Evolutionary conservation across 2,329 filamentous ascomycete species (phyloP).

Genomic region (Hypoxylon sp.): DNA sequence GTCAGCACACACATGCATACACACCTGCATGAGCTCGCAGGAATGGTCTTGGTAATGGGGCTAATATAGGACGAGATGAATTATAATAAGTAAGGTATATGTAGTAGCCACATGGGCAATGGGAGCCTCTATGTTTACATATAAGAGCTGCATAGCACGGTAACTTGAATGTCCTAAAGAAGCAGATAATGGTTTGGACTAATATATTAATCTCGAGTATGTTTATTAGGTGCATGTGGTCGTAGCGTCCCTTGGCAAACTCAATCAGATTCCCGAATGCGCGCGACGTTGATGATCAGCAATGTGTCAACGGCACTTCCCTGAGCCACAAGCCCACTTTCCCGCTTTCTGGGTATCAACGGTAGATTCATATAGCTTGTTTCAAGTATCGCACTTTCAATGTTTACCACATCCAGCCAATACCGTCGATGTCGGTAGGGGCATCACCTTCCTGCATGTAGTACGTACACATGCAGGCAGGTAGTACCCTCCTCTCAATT

Average conservation of each 20-base stretch:
- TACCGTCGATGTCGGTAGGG: neutral
- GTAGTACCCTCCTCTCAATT: neutral
- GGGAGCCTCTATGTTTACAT: slow-evolving; percentile 5
- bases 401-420: neutral
- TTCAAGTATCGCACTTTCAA: slow-evolving; percentile 26
- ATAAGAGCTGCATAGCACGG: neutral
- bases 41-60: slow-evolving; percentile 21
- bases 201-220: slow-evolving; percentile 29
- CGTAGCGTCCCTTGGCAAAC: slow-evolving; percentile 33
- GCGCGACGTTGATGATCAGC: slow-evolving; percentile 45
- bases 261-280: slow-evolving; percentile 43
- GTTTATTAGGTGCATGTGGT: slow-evolving; percentile 33
- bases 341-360: slow-evolving; percentile 38
- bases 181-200: slow-evolving; percentile 28
- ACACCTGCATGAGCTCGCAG: slow-evolving; percentile 35
- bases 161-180: slow-evolving; percentile 8
- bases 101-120: slow-evolving; percentile 15
- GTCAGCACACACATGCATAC: slow-evolving; percentile 42
- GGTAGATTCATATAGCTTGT: slow-evolving; percentile 32
- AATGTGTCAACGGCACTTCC: slow-evolving; percentile 48
- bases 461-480: neutral
- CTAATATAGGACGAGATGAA: slow-evolving; percentile 26
- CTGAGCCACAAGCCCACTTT: slow-evolving; percentile 43
- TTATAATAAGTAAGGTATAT: slow-evolving; percentile 12
- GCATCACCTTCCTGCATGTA: neutral